These are phyloP conservation scores for Oryza longistaminata DNA, from an alignment of 176 grass and related monocot species.

Conservation along the genomic window DNA sequence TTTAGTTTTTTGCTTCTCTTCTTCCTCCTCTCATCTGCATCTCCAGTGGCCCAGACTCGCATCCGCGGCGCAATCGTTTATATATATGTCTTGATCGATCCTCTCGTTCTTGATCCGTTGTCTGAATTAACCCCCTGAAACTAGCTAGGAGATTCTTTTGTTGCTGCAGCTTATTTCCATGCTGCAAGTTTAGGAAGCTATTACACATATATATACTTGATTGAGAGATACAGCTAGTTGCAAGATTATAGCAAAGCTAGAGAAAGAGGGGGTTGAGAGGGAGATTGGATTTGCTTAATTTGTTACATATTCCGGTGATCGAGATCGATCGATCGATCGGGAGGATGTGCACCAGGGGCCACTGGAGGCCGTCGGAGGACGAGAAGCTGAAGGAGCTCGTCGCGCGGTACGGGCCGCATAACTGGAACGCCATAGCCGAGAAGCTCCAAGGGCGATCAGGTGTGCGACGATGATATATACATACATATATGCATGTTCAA, in stretches of 20 bases:
- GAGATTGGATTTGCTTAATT: not conserved
- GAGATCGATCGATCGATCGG: not conserved
- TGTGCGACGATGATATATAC: conserved; percentile 22
- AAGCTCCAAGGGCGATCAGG: conserved; percentile 97
- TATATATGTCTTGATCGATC: conserved; percentile 21
- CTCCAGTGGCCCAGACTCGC: not conserved
- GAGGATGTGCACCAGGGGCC: conserved; percentile 88
- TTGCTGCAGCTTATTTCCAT: conserved; percentile 42
- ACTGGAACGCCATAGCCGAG: conserved; percentile 92
- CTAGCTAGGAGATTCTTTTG: conserved; percentile 2
- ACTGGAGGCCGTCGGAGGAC: conserved; percentile 91
- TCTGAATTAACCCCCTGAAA: not conserved
- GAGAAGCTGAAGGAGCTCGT: conserved; percentile 88
- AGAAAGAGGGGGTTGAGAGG: conserved; percentile 21
- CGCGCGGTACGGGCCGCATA: conserved; percentile 69
- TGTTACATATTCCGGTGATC: not conserved
- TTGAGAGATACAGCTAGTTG: not conserved
- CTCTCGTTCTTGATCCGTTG: conserved; percentile 10
- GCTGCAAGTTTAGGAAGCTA: conserved; percentile 4
- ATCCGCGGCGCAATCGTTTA: not conserved
- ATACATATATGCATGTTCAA: not conserved
- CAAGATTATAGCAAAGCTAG: conserved; percentile 11
- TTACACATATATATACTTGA: not conserved
- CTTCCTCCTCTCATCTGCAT: not conserved
- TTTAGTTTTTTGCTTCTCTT: not conserved